Evolutionary conservation across 202 grass and related monocot species (phyloP).

Genomic region (Eragrostis tef): DNA sequence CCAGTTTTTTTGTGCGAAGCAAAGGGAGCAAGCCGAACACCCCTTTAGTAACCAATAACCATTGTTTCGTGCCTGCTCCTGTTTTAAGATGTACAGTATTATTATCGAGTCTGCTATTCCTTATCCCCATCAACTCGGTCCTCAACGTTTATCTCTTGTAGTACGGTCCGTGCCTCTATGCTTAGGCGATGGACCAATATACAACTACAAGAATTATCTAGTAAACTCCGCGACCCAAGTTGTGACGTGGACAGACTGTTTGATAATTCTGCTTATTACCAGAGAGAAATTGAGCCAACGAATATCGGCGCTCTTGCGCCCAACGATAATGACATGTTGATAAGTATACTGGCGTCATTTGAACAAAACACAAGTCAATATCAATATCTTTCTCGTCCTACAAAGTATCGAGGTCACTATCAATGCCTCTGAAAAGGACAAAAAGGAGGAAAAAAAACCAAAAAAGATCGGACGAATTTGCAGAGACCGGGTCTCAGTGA

Average conservation of each 20-base stretch:
- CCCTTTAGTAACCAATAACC: too few species aligned
- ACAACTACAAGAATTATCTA: not conserved
- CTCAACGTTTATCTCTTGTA: not conserved
- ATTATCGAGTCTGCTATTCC: not conserved
- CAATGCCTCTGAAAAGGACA: not conserved
- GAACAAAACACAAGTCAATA: not conserved
- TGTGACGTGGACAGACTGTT: not conserved
- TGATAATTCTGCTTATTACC: not conserved
- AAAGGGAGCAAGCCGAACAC: not conserved
- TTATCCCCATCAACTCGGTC: not conserved
- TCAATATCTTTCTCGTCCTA: not conserved
- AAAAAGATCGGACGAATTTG: not conserved
- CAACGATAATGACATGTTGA: not conserved
- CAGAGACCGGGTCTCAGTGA: not conserved
- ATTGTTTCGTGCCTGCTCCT: not conserved
- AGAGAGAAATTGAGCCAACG: not conserved
- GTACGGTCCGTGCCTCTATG: too few species aligned
- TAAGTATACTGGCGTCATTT: not conserved
- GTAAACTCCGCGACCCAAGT: not conserved
- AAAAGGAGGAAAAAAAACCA: not conserved
- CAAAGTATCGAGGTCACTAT: not conserved
- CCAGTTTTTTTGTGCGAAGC: not conserved
- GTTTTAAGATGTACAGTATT: not conserved
- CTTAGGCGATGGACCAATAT: too few species aligned
- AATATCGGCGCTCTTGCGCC: not conserved